Evolutionary conservation across 2,329 filamentous ascomycete species (phyloP).

Genomic region (Aspergillus aculeatinus): DNA sequence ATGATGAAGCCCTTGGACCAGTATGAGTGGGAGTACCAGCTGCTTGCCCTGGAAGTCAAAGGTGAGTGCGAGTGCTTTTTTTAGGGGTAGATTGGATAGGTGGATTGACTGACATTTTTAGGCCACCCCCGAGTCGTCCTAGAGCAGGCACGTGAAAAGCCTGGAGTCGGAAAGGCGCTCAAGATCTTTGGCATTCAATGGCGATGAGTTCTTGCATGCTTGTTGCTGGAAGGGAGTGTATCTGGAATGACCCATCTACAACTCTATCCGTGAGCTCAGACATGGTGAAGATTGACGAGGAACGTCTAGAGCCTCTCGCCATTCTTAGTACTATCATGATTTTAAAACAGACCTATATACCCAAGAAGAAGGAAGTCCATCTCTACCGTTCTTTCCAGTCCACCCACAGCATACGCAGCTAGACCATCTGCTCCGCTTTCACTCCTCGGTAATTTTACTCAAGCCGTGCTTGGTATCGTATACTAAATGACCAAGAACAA

Average conservation of each 20-base stretch:
- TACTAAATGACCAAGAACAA: not conserved
- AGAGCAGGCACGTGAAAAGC: constrained; percentile 44
- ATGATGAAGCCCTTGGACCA: constrained; percentile 67
- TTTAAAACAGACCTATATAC: not conserved
- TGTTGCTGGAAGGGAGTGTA: not conserved
- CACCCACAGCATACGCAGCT: not conserved
- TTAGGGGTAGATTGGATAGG: not conserved
- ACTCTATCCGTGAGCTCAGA: not conserved
- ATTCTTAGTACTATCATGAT: not conserved
- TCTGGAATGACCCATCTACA: not conserved
- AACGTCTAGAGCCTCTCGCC: not conserved
- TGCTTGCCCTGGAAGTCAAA: constrained; percentile 76
- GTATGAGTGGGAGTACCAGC: constrained; percentile 72
- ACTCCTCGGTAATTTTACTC: not conserved
- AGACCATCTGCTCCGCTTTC: not conserved
- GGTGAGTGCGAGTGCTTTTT: constrained; percentile 44
- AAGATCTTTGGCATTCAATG: constrained; percentile 53
- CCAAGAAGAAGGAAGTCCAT: not conserved
- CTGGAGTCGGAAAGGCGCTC: constrained; percentile 44
- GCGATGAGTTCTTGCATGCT: constrained; percentile 25
- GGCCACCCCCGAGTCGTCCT: constrained; percentile 48
- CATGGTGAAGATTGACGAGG: not conserved
- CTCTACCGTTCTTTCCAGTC: not conserved
- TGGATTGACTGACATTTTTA: constrained; percentile 15
- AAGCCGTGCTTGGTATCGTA: not conserved